These are phyloP conservation scores for Piromyces sp. DNA, from an alignment of 192 early-diverging fungal genomes.

Conservation along the genomic window DNA sequence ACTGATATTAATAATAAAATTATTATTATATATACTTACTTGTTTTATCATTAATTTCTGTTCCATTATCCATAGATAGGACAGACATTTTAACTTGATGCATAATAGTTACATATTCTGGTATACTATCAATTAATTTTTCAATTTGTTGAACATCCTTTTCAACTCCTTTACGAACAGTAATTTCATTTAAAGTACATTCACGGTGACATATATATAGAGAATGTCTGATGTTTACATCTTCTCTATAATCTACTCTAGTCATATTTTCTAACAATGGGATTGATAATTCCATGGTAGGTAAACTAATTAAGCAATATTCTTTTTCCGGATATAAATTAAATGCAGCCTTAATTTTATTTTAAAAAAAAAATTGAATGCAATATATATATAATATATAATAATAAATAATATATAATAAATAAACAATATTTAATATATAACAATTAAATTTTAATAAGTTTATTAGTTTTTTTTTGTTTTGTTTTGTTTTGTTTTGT, in stretches of 20 bases:
- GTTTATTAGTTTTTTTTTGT: no score
- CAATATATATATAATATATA: no score
- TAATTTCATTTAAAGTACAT: conserved; percentile 6
- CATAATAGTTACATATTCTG: conserved; percentile 6
- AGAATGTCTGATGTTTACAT: conserved; percentile 8
- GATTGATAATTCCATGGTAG: conserved; percentile 15
- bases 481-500: no score
- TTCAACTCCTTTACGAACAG: conserved; percentile 4
- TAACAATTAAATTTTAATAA: background rate
- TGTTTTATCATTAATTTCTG: background rate
- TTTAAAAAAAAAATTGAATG: no score
- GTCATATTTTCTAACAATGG: conserved; percentile 19
- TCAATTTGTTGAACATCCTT: conserved; percentile 6
- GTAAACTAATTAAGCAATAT: conserved; percentile 27
- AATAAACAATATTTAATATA: no score
- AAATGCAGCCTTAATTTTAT: conserved; percentile 11
- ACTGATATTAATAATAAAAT: no score
- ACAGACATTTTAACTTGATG: background rate
- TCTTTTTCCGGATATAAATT: conserved; percentile 19
- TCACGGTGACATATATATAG: conserved; percentile 23
- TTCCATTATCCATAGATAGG: background rate
- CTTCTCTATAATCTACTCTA: conserved; percentile 4
- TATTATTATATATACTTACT: no score
- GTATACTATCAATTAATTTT: conserved; percentile 4
- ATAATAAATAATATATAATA: no score